Percentiles rank a stretch among this genome's conserved stretches.
Conservation (phyloP, 306 rosid species). For the Senna tora region DNA sequence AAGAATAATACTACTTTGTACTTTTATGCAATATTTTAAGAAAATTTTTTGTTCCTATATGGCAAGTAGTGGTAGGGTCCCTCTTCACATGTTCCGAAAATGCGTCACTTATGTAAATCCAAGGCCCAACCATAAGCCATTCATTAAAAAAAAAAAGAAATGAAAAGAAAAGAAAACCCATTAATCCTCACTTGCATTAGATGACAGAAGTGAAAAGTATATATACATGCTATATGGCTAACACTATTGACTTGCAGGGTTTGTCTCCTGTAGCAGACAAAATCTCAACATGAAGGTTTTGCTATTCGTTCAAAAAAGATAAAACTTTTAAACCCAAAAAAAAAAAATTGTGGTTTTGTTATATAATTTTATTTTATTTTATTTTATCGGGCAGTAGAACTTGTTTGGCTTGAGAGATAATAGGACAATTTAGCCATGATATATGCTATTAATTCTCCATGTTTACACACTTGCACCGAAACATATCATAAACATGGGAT, state of each 20-base stretch:
- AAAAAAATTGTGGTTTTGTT: too few species aligned
- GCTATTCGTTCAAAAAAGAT: too few species aligned
- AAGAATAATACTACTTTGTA: not conserved
- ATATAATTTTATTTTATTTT: too few species aligned
- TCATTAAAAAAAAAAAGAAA: too few species aligned
- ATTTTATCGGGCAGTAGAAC: too few species aligned
- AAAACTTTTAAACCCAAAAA: too few species aligned
- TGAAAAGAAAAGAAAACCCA: not conserved
- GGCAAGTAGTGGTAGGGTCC: conserved; percentile 14
- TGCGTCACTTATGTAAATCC: conserved; percentile 39
- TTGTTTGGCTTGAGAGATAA: too few species aligned
- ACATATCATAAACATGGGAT: too few species aligned
- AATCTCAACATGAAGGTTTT: conserved; percentile 9
- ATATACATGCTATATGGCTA: conserved; percentile 25
- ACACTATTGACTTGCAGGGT: conserved; percentile 53
- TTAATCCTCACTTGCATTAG: conserved; percentile 27
- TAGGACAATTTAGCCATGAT: too few species aligned
- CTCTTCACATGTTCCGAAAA: conserved; percentile 53
- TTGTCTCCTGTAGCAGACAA: conserved; percentile 46
- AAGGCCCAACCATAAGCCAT: conserved; percentile 4
- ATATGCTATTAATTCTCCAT: too few species aligned
- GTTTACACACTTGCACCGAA: too few species aligned
- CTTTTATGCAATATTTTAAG: not conserved
- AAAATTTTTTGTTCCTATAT: not conserved
- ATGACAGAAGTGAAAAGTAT: conserved; percentile 33